Evolutionary conservation across 108 stramenopile genomes (phyloP), one percentile per base, ranked within the genome.

Genomic region (Cyclostephanos invisitatus): DNA sequence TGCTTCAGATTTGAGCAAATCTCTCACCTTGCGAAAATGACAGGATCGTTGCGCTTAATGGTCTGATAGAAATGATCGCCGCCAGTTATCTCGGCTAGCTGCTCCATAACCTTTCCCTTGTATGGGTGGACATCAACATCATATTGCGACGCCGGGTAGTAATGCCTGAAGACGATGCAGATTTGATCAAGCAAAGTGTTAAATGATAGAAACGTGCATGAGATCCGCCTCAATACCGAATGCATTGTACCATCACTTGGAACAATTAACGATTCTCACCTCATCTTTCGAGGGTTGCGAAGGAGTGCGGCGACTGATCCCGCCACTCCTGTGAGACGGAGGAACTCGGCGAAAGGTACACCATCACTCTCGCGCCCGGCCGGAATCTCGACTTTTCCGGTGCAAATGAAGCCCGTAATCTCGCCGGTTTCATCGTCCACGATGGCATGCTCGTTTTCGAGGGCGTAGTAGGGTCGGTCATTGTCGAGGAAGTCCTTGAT

Each of bases 401-500:
- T 75, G 47, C 69, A 70, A 11, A 75, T 21, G 36, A 80, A 58
- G 7, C 79, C 74, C 20, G 32, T 35, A 27, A 51, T 40, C 70
- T 80, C 74, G 1, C 73, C 79, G 29, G 67, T 68, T 14, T 29
- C 22, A 18, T 25, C 46, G 49, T 75, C 69, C n/a, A 71, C 38
- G 44, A 80, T 64, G 11, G 50, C 37, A 49, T 70, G 63, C 55
- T 80, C 79, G 37, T 79, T 79, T 12, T 68, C 46, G 10, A 79
- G 67, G 25, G 73, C 57, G 22, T 79, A 79, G 73, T 79, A 79
- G 27, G 78, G 78, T 11, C 24, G 22, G 36, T 67, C 35, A 11
- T 62, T 57, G 36, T 79, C 78, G 27, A 79, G 58, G 28, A 55
- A 50, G 8, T 74, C 24, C 27, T 61, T 21, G 44, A 79, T 67